Evolutionary conservation across 805 yeast genomes (phyloP).

Genomic region (Metschnikowia koreensis): DNA sequence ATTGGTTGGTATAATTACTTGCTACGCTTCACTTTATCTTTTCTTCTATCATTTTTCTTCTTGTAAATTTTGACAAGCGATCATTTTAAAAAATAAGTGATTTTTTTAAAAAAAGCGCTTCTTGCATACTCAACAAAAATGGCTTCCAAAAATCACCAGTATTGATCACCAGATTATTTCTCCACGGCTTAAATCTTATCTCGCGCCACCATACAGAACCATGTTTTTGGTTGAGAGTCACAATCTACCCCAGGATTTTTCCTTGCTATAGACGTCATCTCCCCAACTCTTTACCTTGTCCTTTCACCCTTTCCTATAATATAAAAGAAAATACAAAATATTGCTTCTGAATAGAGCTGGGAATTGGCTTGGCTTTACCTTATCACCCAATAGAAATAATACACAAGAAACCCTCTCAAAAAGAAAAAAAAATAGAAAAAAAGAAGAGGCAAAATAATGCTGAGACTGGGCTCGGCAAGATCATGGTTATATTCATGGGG

Average conservation of each 20-base stretch:
- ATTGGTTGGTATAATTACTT: too few species aligned
- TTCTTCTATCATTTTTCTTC: too few species aligned
- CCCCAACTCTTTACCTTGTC: background rate
- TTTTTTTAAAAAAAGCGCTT: too few species aligned
- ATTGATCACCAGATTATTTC: background rate
- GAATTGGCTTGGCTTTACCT: background rate
- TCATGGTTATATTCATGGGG: conserved; percentile 9
- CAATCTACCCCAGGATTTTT: background rate
- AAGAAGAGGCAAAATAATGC: background rate
- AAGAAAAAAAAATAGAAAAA: background rate
- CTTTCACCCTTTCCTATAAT: background rate
- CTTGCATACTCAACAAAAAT: too few species aligned
- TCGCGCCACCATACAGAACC: background rate
- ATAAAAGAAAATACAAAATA: too few species aligned
- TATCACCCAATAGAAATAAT: background rate
- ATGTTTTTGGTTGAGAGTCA: background rate
- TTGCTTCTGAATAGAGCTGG: background rate
- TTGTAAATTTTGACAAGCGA: too few species aligned
- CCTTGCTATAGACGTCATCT: background rate
- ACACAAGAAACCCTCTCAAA: background rate
- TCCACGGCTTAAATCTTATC: background rate
- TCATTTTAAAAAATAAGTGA: too few species aligned
- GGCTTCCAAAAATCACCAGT: background rate
- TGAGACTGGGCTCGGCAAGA: background rate
- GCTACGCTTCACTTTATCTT: too few species aligned